Evolutionary conservation across 2,329 filamentous ascomycete species (phyloP), one percentile per base, ranked within the genome.

Genomic region (Westerdykella sp.): DNA sequence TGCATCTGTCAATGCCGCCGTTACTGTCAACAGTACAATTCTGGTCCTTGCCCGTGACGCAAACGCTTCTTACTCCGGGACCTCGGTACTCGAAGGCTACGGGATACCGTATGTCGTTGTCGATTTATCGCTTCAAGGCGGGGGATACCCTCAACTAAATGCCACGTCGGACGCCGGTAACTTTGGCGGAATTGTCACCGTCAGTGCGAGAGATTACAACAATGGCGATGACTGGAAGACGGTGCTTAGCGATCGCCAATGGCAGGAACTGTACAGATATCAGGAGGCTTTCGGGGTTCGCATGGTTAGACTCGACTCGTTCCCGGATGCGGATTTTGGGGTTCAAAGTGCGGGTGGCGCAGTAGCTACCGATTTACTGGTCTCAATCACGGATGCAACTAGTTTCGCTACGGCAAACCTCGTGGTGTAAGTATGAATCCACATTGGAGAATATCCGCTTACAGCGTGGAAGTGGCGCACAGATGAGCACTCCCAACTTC

Each of bases 241-340:
- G 48, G 75, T 71, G 34, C 51, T 81, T 47, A 79, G 71, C 9
- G 54, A 67, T 1, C 71, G 69, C 32, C 77, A 81, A 64, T 79
- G 75, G 76, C 65, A 72, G 30, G 57, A 71, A 37, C 53, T 81
- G 6, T 78, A 78, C 49, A 64, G 66, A 23, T 81, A 81, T 49
- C 78, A 81, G 57, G 66, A 70, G 7, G 61, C 62, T 18, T 81
- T 78, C 49, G 73, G 76, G 13, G 75, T 79, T 9, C 70, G 78
- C 23, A 73, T 81, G 73, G 76, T 80, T 15, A 72, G 77, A 37
- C 62, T 78, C 16, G 75, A 80, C 55, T 73, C 73, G 9, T 79
- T 69, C 54, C 78, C 78, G 12, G 69, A 67, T 15, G 56, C 72
- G 12, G 67, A 71, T 2, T 75, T 69, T 53, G 75, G 76, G 51